Percentiles rank a stretch among this genome's conserved stretches.
These are phyloP conservation scores for Arthrobotrys entomopaga DNA, from an alignment of 2,329 filamentous ascomycete genomes.

Conservation along the genomic window DNA sequence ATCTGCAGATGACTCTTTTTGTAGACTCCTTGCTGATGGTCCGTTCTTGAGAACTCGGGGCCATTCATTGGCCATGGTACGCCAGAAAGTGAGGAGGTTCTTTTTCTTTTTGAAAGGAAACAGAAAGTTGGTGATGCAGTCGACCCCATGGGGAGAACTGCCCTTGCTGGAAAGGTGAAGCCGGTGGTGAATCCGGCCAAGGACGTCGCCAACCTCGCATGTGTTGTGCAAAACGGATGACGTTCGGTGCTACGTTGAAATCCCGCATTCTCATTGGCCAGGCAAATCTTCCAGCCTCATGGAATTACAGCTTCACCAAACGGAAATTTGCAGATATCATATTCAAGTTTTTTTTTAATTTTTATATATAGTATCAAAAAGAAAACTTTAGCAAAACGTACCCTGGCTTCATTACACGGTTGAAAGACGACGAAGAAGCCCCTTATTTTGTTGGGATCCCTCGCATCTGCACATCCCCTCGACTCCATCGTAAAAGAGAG, in stretches of 20 bases:
- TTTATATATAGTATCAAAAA: background rate
- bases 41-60: slow-evolving; percentile 13
- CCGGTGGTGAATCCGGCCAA: slow-evolving; percentile 23
- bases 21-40: slow-evolving; percentile 9
- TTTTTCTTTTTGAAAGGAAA: background rate
- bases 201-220: slow-evolving; percentile 23
- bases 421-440: slow-evolving; percentile 3
- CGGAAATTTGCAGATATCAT: slow-evolving; percentile 43
- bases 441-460: slow-evolving; percentile 11
- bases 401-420: slow-evolving; percentile 11
- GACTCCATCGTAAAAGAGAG: slow-evolving; percentile 8
- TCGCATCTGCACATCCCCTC: background rate
- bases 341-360: background rate
- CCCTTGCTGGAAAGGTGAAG: slow-evolving; percentile 41
- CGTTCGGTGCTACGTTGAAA: slow-evolving; percentile 18
- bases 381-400: slow-evolving; percentile 5
- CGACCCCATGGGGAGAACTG: slow-evolving; percentile 34
- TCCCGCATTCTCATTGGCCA: slow-evolving; percentile 25
- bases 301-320: slow-evolving; percentile 20
- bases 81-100: no score
- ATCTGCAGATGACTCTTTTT: background rate
- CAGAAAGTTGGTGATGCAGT: background rate
- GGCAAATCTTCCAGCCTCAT: slow-evolving; percentile 12
- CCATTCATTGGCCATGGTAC: background rate
- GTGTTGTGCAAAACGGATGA: slow-evolving; percentile 22